A percentile compares a stretch with the other conserved stretches of the same genome.
These are phyloP conservation scores for Gossypium stocksii DNA, from an alignment of 345 rosid genomes.

Conservation along the genomic window DNA sequence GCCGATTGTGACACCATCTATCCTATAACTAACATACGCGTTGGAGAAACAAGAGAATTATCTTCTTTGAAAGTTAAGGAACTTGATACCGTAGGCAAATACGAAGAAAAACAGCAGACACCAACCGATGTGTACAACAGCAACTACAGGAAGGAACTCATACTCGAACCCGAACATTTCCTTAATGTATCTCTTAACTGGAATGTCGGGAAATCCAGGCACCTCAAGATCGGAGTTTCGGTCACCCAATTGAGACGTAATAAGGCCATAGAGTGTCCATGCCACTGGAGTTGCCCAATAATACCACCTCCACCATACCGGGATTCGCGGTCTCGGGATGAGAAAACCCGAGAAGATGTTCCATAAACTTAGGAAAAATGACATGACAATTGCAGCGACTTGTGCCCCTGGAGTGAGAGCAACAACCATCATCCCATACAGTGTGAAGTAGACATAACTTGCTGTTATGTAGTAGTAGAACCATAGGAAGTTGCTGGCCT, in stretches of 20 bases:
- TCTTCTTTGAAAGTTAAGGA: conserved; percentile 56
- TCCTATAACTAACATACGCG: background rate
- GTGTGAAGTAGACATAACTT: conserved; percentile 61
- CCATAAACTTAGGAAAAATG: conserved; percentile 82
- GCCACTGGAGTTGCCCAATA: conserved; percentile 73
- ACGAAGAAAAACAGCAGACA: conserved; percentile 38
- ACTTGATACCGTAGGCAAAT: conserved; percentile 52
- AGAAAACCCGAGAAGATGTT: conserved; percentile 82
- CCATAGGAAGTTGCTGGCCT: conserved; percentile 42
- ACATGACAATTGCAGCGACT: conserved; percentile 61
- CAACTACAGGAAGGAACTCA: conserved; percentile 62
- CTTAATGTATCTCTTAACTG: conserved; percentile 42
- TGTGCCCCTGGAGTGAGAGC: conserved; percentile 73
- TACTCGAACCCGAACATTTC: conserved; percentile 41
- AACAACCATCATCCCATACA: conserved; percentile 77
- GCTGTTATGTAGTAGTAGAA: conserved; percentile 58
- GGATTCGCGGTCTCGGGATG: conserved; percentile 62
- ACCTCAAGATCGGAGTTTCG: conserved; percentile 25
- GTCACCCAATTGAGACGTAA: conserved; percentile 72
- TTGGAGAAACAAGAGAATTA: background rate
- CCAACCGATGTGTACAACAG: conserved; percentile 47
- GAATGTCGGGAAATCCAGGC: conserved; percentile 28
- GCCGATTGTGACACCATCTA: background rate
- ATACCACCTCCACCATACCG: conserved; percentile 91
- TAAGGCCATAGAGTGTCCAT: conserved; percentile 69